These are phyloP conservation scores for Claviceps arundinis DNA, from an alignment of 2,329 filamentous ascomycete genomes.

Conservation along the genomic window DNA sequence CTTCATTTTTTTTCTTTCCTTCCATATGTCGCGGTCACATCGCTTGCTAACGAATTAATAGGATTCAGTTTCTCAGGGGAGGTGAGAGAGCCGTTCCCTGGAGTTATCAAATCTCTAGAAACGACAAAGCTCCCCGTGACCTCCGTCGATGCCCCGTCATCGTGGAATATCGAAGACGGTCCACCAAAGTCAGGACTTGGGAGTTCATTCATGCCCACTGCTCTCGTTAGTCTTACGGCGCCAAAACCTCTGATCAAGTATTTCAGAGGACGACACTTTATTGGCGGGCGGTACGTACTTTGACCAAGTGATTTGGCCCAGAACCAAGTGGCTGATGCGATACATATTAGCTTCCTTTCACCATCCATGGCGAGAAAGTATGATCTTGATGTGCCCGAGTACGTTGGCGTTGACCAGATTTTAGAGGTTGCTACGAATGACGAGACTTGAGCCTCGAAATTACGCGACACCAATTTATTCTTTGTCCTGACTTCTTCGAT, in stretches of 20 bases:
- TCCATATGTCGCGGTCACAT: too few species aligned
- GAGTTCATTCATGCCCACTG: constrained; percentile 64
- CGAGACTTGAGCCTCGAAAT: constrained; percentile 31
- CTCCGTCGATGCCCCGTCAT: constrained; percentile 84
- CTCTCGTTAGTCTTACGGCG: constrained; percentile 78
- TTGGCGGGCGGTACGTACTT: constrained; percentile 61
- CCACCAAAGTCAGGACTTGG: constrained; percentile 68
- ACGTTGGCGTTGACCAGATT: constrained; percentile 78
- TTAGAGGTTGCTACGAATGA: constrained; percentile 52
- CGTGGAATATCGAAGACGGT: constrained; percentile 83
- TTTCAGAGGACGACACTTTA: constrained; percentile 80
- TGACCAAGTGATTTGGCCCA: neutral
- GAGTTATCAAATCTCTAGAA: constrained; percentile 65
- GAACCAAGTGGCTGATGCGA: constrained; percentile 7
- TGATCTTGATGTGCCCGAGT: constrained; percentile 67
- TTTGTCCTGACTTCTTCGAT: neutral
- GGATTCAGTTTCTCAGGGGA: constrained; percentile 88
- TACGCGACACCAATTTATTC: too few species aligned
- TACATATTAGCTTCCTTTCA: constrained; percentile 63
- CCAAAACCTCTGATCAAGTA: constrained; percentile 79
- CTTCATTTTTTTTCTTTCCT: neutral
- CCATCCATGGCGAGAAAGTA: constrained; percentile 73
- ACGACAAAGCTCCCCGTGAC: constrained; percentile 64
- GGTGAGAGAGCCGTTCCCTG: constrained; percentile 81
- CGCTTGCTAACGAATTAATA: constrained; percentile 16